Percentiles rank a stretch among this genome's conserved stretches.
Evolutionary conservation across 2,329 filamentous ascomycete genomes (phyloP).

Genomic region (Trichophyton verrucosum): DNA sequence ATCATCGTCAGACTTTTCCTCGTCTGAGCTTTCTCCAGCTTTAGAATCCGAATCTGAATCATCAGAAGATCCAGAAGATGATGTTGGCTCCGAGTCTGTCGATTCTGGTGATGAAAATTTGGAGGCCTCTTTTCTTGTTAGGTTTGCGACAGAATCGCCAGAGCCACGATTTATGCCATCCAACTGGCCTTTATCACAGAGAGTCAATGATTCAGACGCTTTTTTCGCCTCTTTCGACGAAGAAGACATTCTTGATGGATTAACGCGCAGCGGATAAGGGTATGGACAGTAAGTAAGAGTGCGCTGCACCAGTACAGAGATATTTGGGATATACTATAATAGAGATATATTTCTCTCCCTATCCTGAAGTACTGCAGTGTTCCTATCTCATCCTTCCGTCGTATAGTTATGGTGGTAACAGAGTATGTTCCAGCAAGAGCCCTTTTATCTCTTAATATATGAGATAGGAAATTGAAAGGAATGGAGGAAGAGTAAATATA

Average conservation of each 20-base stretch:
- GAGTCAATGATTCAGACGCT: neutral
- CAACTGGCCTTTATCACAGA: neutral
- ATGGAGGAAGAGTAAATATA: no score
- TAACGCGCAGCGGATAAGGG: no score
- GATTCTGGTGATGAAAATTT: neutral
- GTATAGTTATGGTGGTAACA: neutral
- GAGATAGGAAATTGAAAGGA: no score
- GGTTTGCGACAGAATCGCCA: neutral
- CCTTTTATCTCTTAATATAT: no score
- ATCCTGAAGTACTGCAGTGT: neutral
- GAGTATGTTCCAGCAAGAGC: neutral
- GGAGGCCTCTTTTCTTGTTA: slow-evolving; percentile 1
- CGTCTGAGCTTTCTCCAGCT: neutral
- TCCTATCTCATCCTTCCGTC: neutral
- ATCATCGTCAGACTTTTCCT: neutral
- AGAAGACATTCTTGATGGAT: neutral
- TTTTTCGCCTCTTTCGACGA: neutral
- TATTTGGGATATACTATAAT: neutral
- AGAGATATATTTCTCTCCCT: neutral
- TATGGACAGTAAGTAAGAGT: neutral
- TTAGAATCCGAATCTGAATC: slow-evolving; percentile 15
- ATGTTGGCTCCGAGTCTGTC: slow-evolving; percentile 10
- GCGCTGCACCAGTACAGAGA: neutral
- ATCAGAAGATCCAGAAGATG: slow-evolving; percentile 13
- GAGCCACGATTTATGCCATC: neutral